Conservation (phyloP, 768 basidiomycete genomes). For the Dendrothele bispora region DNA sequence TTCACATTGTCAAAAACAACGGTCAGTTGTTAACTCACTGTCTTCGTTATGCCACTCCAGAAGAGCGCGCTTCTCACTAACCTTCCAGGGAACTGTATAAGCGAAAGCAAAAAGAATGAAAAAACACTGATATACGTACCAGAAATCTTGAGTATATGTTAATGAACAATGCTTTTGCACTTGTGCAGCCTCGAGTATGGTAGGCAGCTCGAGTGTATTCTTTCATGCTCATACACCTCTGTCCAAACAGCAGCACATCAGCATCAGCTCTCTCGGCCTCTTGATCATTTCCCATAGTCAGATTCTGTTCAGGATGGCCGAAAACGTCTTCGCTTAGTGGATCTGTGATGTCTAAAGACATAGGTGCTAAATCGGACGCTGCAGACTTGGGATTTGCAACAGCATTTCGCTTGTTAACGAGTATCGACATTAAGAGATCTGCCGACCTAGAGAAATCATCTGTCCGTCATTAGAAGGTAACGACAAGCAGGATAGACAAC, state of each 20-base stretch:
- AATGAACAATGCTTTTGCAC: constrained; percentile 3
- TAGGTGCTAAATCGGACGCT: not conserved
- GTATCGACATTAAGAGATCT: constrained; percentile 3
- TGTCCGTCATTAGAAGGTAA: constrained; percentile 1
- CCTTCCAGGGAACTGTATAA: not conserved
- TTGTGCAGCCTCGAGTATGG: not conserved
- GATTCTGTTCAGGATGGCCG: not conserved
- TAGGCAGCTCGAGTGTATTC: constrained; percentile 4
- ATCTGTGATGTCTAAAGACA: not conserved
- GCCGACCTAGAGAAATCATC: constrained; percentile 2
- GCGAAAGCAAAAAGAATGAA: not conserved
- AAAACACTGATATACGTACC: too few species aligned
- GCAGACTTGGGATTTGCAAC: too few species aligned
- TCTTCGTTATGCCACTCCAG: constrained; percentile 7
- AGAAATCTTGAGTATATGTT: constrained; percentile 5
- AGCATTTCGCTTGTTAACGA: constrained; percentile 1
- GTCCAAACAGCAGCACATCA: not conserved
- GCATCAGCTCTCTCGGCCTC: constrained; percentile 5
- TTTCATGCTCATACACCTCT: constrained; percentile 4
- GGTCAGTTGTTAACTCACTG: not conserved
- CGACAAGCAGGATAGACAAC: not conserved
- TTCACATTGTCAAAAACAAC: not conserved
- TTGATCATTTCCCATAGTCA: not conserved
- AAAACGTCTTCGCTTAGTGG: constrained; percentile 1
- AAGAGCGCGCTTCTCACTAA: constrained; percentile 8